Percentiles rank a stretch among this genome's conserved stretches.
These are phyloP conservation scores for Neurospora sp. DNA, from an alignment of 495 filamentous ascomycete genomes.

Conservation along the genomic window DNA sequence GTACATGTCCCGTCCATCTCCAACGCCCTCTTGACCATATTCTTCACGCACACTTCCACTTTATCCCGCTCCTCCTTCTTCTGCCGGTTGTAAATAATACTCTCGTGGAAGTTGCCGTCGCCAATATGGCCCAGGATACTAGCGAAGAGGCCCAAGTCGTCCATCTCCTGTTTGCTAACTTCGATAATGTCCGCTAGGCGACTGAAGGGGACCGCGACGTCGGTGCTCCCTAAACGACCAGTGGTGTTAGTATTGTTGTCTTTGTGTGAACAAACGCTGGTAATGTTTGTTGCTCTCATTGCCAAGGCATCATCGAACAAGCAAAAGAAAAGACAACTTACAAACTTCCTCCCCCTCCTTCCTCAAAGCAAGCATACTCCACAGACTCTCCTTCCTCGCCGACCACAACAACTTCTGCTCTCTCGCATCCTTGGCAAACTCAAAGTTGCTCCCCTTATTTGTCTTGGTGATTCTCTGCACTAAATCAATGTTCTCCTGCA, in stretches of 20 bases:
- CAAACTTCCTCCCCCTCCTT: slow-evolving; percentile 51
- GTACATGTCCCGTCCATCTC: slow-evolving; percentile 94
- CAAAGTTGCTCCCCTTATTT: slow-evolving; percentile 57
- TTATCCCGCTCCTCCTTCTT: slow-evolving; percentile 56
- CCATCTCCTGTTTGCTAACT: slow-evolving; percentile 79
- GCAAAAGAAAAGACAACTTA: slow-evolving; percentile 18
- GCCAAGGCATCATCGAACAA: neutral
- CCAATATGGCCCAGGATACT: slow-evolving; percentile 77
- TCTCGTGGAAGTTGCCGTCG: slow-evolving; percentile 88
- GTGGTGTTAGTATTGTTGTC: neutral
- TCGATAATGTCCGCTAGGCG: slow-evolving; percentile 84
- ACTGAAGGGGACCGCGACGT: slow-evolving; percentile 83
- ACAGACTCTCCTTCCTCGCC: slow-evolving; percentile 64
- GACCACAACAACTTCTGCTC: slow-evolving; percentile 67
- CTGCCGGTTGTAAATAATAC: slow-evolving; percentile 69
- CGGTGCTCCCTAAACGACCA: slow-evolving; percentile 49
- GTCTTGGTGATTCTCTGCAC: slow-evolving; percentile 55
- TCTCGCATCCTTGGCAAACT: slow-evolving; percentile 56
- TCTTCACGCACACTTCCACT: slow-evolving; percentile 70
- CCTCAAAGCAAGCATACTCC: slow-evolving; percentile 63
- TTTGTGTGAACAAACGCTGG: neutral
- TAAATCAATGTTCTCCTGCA: slow-evolving; percentile 55
- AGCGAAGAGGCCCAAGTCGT: slow-evolving; percentile 73
- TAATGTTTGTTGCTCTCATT: neutral
- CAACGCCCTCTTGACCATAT: slow-evolving; percentile 79